Evolutionary conservation across 2,329 filamentous ascomycete genomes (phyloP).

Genomic region (Biscogniauxia marginata): DNA sequence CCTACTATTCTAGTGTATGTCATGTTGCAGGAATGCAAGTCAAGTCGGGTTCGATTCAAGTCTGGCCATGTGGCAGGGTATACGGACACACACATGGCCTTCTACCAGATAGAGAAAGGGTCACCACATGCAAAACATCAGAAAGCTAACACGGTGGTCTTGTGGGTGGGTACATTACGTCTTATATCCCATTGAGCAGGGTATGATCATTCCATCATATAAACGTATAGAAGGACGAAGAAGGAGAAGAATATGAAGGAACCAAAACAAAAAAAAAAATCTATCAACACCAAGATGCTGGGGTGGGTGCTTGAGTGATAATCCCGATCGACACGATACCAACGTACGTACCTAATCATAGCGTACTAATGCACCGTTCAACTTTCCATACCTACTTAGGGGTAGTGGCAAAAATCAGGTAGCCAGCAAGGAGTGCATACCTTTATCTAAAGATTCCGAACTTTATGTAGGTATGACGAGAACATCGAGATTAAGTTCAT

Average conservation of each 20-base stretch:
- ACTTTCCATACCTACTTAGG: neutral
- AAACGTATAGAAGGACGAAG: neutral
- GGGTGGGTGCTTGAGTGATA: constrained; percentile 7
- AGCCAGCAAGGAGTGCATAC: no score
- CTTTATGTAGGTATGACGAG: no score
- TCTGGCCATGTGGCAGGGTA: neutral
- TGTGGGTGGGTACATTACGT: neutral
- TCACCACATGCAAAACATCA: no score
- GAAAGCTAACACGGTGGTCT: neutral
- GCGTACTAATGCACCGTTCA: neutral
- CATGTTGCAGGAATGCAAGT: neutral
- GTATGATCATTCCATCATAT: no score
- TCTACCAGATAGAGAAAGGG: neutral
- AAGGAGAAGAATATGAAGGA: neutral
- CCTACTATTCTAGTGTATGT: neutral
- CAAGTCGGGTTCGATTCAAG: neutral
- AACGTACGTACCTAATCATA: neutral
- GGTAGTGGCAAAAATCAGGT: neutral
- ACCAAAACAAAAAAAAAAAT: neutral
- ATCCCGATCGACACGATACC: constrained; percentile 2
- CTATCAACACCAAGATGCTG: neutral
- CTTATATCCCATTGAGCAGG: no score
- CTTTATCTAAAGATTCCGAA: no score
- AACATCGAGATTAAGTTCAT: no score
- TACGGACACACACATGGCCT: neutral